Conservation (phyloP, 1,139 yeast species). For the Taphrina pruni region DNA sequence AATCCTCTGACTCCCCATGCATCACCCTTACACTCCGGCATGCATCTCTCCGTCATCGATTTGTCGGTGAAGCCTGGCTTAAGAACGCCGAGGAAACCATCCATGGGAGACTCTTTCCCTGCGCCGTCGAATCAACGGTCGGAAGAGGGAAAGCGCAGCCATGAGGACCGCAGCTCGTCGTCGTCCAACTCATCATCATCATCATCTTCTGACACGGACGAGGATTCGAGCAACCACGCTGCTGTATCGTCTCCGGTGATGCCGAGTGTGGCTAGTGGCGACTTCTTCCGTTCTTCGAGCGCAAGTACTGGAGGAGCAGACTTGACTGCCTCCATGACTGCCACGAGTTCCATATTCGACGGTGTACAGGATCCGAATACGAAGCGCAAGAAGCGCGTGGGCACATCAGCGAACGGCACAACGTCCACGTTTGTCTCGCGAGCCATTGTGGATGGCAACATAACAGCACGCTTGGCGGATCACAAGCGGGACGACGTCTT, state of each 20-base stretch:
- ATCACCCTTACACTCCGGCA: constrained; percentile 21
- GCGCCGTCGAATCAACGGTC: not conserved
- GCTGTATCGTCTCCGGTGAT: constrained; percentile 10
- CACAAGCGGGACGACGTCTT: constrained; percentile 49
- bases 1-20: constrained; percentile 39
- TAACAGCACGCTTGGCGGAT: constrained; percentile 51
- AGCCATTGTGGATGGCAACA: constrained; percentile 53
- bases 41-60: constrained; percentile 24
- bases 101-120: constrained; percentile 22
- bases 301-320: constrained; percentile 24
- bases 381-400: constrained; percentile 34
- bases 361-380: constrained; percentile 1
- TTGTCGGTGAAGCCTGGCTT: not conserved
- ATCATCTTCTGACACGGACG: constrained; percentile 5
- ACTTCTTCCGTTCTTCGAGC: constrained; percentile 16
- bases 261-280: constrained; percentile 1
- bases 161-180: not conserved
- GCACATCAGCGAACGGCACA: constrained; percentile 46
- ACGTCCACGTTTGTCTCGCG: constrained; percentile 54
- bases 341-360: constrained; percentile 34
- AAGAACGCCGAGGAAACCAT: constrained; percentile 1
- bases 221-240: constrained; percentile 4
- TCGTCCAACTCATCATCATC: not conserved
- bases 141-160: constrained; percentile 5
- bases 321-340: constrained; percentile 19